Percentiles rank a stretch among this genome's conserved stretches.
These are phyloP conservation scores for Mortierella hygrophila DNA, from an alignment of 192 early-diverging fungal genomes.

Conservation along the genomic window DNA sequence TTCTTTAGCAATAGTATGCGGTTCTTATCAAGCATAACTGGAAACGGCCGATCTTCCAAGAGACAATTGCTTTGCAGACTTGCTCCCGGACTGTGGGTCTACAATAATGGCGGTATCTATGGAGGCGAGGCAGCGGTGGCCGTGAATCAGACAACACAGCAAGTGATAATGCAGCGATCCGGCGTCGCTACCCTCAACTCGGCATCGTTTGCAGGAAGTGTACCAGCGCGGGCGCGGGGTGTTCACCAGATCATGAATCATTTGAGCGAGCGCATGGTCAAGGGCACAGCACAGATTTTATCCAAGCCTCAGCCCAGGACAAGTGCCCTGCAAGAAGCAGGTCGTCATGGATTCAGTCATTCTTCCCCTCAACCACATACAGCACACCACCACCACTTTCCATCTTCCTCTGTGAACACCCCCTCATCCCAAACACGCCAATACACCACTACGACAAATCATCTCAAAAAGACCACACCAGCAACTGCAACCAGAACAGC, in stretches of 20 bases:
- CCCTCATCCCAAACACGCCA: background rate
- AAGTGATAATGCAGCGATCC: conserved; percentile 48
- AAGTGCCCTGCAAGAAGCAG: conserved; percentile 16
- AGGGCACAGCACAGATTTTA: conserved; percentile 32
- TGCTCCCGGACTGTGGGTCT: conserved; percentile 48
- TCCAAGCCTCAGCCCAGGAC: conserved; percentile 33
- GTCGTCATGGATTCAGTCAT: conserved; percentile 7
- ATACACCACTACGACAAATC: background rate
- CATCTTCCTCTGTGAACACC: background rate
- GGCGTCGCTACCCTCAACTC: conserved; percentile 15
- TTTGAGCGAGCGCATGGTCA: conserved; percentile 37
- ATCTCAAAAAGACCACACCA: background rate
- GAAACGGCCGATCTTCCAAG: conserved; percentile 22
- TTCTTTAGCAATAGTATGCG: conserved; percentile 9
- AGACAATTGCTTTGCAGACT: conserved; percentile 40
- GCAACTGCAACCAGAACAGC: background rate
- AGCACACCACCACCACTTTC: background rate
- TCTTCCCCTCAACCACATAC: background rate
- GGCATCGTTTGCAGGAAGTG: background rate
- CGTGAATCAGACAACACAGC: conserved; percentile 53
- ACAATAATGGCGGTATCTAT: conserved; percentile 49
- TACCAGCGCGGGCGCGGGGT: conserved; percentile 8
- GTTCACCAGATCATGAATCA: conserved; percentile 30
- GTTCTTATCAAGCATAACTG: conserved; percentile 28
- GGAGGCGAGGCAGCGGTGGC: conserved; percentile 49